Evolutionary conservation across 2,329 filamentous ascomycete species (phyloP).

Genomic region (Ustulina deusta): DNA sequence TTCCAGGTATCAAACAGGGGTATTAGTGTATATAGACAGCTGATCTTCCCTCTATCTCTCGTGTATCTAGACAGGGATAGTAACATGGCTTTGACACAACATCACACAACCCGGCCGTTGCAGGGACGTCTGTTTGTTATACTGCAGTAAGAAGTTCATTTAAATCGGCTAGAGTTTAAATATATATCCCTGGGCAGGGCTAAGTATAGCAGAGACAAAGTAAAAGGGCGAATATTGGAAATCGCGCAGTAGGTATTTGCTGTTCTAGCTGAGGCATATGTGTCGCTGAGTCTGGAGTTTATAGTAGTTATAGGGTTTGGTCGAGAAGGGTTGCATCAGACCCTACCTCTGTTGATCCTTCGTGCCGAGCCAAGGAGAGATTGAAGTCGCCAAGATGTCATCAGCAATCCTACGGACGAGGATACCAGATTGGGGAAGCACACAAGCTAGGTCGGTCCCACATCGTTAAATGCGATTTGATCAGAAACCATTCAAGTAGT

Average conservation of each 20-base stretch:
- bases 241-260: background rate
- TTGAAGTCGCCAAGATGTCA: slow-evolving; percentile 8
- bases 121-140: background rate
- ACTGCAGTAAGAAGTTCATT: background rate
- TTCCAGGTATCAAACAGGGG: background rate
- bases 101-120: background rate
- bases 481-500: background rate
- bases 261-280: no score
- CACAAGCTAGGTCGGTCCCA: background rate
- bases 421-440: slow-evolving; percentile 23
- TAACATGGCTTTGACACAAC: background rate
- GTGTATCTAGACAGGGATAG: background rate
- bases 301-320: background rate
- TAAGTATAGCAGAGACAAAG: background rate
- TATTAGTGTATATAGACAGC: background rate
- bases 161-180: background rate
- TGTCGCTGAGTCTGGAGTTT: background rate
- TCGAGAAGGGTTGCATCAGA: background rate
- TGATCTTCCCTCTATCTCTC: slow-evolving; percentile 5
- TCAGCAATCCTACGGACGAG: background rate
- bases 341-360: slow-evolving; percentile 17
- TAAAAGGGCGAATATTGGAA: background rate
- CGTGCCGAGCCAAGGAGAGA: background rate
- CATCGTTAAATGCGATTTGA: background rate
- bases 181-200: background rate